Evolutionary conservation across 140 eudicot genomes (phyloP).

Genomic region (Ambrosia hybrid): DNA sequence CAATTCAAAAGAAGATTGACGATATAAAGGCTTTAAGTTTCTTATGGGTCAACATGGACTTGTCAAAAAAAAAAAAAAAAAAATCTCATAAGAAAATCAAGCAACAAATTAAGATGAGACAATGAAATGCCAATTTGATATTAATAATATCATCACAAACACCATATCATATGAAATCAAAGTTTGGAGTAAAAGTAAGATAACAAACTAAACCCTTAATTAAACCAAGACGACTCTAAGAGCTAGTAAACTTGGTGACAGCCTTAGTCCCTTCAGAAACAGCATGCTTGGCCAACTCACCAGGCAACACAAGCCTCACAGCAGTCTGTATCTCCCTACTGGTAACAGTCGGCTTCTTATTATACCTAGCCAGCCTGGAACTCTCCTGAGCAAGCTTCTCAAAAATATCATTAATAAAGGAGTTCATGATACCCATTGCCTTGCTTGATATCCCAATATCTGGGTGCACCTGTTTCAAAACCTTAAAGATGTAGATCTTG

Average conservation of each 20-base stretch:
- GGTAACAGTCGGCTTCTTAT: constrained; percentile 1
- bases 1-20: too few species aligned
- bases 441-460: constrained; percentile 8
- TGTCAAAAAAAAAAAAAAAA: too few species aligned
- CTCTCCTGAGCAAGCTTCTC: constrained; percentile 4
- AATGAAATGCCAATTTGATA: too few species aligned
- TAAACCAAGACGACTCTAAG: neutral
- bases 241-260: constrained; percentile 6
- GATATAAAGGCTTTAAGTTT: too few species aligned
- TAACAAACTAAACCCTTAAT: neutral
- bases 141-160: too few species aligned
- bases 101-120: too few species aligned
- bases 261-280: constrained; percentile 10
- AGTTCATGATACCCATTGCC: constrained; percentile 14
- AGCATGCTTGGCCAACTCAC: constrained; percentile 4
- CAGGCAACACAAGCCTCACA: neutral
- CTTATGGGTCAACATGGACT: too few species aligned
- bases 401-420: neutral
- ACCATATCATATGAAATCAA: too few species aligned
- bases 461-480: constrained; percentile 7
- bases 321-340: constrained; percentile 4
- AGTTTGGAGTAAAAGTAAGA: too few species aligned
- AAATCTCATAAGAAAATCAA: too few species aligned
- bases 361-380: neutral
- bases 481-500: constrained; percentile 17